Evolutionary conservation across 305 asterid species (phyloP).

Genomic region (Solanum hybrid): DNA sequence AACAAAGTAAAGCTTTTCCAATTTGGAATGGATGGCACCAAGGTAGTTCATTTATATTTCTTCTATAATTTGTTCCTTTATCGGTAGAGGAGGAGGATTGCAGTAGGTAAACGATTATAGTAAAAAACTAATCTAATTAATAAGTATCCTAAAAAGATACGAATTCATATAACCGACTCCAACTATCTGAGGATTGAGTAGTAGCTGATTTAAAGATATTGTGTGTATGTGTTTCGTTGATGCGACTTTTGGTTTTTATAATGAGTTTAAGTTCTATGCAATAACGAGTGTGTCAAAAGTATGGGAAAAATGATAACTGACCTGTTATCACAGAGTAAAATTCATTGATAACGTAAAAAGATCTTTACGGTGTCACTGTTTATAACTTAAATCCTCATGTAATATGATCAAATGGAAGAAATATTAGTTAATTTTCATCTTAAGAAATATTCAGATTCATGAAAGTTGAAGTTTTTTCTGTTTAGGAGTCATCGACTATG

Average conservation of each 20-base stretch:
- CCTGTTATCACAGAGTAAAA: not conserved
- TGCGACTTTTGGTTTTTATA: not conserved
- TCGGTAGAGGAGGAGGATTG: not conserved
- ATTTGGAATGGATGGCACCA: constrained; percentile 41
- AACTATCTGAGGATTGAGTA: not conserved
- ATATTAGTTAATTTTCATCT: not conserved
- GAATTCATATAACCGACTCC: not conserved
- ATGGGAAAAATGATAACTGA: not conserved
- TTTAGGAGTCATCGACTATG: constrained; percentile 29
- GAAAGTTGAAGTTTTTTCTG: not conserved
- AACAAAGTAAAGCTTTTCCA: constrained; percentile 32
- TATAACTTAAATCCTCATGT: not conserved
- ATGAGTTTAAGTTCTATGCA: not conserved
- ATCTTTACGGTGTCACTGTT: not conserved
- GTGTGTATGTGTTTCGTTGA: not conserved
- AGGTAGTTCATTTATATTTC: constrained; percentile 9
- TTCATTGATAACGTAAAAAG: not conserved
- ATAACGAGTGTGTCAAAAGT: not conserved
- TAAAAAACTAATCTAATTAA: not conserved
- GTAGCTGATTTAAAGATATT: not conserved
- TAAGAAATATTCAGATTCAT: not conserved
- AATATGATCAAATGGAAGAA: not conserved
- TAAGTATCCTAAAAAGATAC: not conserved
- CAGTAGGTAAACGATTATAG: not conserved
- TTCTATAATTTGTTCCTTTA: not conserved